These are phyloP conservation scores for Exophiala viscosa DNA, from an alignment of 2,329 filamentous ascomycete genomes.

Conservation along the genomic window DNA sequence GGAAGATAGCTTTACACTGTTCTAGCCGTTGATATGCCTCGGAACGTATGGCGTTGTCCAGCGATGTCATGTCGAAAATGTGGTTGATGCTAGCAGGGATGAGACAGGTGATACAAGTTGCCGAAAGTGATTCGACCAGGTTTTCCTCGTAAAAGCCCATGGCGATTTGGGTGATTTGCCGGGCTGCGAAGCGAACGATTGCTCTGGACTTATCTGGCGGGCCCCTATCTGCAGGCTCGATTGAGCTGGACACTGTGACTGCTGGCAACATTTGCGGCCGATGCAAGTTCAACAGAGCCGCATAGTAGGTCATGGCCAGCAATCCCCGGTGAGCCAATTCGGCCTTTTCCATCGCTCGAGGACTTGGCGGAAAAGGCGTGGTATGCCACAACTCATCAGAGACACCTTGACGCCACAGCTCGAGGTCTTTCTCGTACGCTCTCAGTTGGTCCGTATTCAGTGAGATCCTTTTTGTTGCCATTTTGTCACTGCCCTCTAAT, in stretches of 20 bases:
- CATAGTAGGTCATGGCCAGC: neutral
- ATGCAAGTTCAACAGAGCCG: neutral
- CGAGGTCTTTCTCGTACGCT: conserved; percentile 1
- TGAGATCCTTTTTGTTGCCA: neutral
- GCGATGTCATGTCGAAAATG: conserved; percentile 4
- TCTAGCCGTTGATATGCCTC: conserved; percentile 7
- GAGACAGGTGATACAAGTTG: conserved; percentile 5
- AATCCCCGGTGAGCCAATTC: neutral
- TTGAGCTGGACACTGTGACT: neutral
- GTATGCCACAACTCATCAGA: conserved; percentile 31
- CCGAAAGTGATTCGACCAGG: conserved; percentile 3
- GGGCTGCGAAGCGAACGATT: conserved; percentile 3
- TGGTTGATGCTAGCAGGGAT: conserved; percentile 9
- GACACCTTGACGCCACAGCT: conserved; percentile 1
- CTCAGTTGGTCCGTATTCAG: neutral
- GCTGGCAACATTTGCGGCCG: neutral
- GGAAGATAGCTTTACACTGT: conserved; percentile 14
- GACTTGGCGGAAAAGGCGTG: conserved; percentile 27
- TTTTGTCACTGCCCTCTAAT: conserved; percentile 2
- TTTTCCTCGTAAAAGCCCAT: conserved; percentile 9
- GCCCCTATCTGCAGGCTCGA: neutral
- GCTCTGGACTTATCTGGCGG: neutral
- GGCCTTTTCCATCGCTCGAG: neutral
- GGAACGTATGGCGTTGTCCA: conserved; percentile 5
- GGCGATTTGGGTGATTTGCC: conserved; percentile 9